Base-by-base conservation (phyloP, 176 grass and related monocot species). In the Pontederia crassipes region DNA sequence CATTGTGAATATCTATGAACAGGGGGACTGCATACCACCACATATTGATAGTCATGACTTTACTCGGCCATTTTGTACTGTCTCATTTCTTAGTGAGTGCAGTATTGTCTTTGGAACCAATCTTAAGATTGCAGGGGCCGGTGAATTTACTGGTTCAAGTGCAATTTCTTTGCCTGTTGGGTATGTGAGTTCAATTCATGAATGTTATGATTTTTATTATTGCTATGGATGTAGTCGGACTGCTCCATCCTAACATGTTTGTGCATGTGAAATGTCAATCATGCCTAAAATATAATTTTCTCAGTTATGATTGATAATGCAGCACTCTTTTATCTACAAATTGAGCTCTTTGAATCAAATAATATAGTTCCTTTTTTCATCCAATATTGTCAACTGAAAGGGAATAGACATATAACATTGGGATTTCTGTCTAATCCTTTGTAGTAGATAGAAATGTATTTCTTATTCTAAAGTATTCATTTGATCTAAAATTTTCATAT, bases 41-140 rank as follows among this genome's bases (percentile, higher is more conserved):
- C 89, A 95, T 74, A 95, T 89, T 54, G 89, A 95, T 67, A 95
- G 81, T 66, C 89, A 95, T 77, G 84, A 95, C 77, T 95, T 89
- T 77, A 75, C 82, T 53, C 48, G 81, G 35, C 89, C 89, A 76
- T 89, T 95, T 58, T 95, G 89, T 61, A 95, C 89, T n/a, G 84
- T 85, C 16, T 95, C 89, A 35, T 95, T 95, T 59, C 78, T 95
- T 57, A 89, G 89, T 3, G 85, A 95, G 50, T 95, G 89, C 65
- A 61, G 77, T 64, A 89, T 95, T 51, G 40, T 82, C 65, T 90
- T 90, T 48, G 87, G 87, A 69, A 60, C 82, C 61, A 85, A 14
- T 58, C 69, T 90, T 59, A 73, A 71, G 78, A 15, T 74, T 17
- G 66, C 73, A 13, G 85, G 68, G 9, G 72, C 81, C 49, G 85